phyloP scores from a whole-genome alignment of 306 rosid species.

The Rosa chinensis region DNA sequence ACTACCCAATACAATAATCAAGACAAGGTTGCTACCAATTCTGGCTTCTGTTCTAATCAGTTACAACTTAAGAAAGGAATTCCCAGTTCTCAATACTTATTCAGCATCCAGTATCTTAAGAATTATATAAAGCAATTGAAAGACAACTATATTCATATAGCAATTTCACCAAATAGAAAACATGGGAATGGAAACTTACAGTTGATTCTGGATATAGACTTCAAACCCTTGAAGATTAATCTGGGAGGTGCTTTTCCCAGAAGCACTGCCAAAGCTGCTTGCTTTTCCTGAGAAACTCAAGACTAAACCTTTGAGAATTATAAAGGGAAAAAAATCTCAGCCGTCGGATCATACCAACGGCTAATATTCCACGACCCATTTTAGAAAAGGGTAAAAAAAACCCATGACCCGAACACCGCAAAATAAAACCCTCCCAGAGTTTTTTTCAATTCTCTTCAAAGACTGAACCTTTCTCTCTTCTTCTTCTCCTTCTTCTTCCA shows the following conservation, averaged over 20 bases:
- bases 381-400: not conserved
- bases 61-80: too few relatives aligned
- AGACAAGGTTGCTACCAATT: not conserved
- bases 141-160: not conserved
- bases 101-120: not conserved
- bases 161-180: not conserved
- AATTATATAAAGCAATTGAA: not conserved
- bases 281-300: not conserved
- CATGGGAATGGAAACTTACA: not conserved
- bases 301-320: not conserved
- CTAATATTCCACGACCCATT: not conserved
- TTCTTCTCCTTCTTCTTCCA: not conserved
- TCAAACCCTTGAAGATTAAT: not conserved
- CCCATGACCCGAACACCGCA: not conserved
- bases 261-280: not conserved
- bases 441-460: not conserved
- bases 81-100: not conserved
- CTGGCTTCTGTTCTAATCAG: not conserved
- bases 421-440: not conserved
- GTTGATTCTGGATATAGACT: not conserved
- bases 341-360: not conserved
- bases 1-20: not conserved
- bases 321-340: not conserved
- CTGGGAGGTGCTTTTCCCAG: not conserved
- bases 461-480: not conserved